Conservation (phyloP, 202 grass and related monocot genomes). For the Zoysia matrella region DNA sequence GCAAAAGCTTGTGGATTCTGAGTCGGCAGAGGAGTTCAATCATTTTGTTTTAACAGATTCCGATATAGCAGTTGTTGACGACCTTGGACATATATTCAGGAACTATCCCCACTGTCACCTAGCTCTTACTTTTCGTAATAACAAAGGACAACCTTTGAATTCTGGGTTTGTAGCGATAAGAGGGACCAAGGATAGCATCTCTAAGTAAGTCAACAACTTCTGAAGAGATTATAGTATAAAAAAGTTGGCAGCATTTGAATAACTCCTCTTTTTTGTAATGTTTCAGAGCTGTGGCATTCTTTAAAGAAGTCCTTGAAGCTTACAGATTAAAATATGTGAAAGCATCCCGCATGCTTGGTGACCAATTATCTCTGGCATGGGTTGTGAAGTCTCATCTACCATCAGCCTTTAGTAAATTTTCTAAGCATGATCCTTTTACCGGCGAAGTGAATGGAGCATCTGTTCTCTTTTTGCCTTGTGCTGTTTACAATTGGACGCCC, state of each 20-base stretch:
- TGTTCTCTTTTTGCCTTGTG: constrained; percentile 90
- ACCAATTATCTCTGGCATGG: constrained; percentile 85
- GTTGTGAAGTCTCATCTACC: constrained; percentile 78
- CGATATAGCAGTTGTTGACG: constrained; percentile 78
- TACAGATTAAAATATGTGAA: constrained; percentile 73
- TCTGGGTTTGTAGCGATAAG: too few species aligned
- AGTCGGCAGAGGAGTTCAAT: constrained; percentile 39
- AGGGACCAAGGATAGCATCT: too few species aligned
- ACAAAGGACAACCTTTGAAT: too few species aligned
- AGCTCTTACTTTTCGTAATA: too few species aligned
- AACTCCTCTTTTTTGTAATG: constrained; percentile 2
- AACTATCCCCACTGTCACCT: too few species aligned
- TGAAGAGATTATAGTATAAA: too few species aligned
- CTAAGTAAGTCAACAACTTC: too few species aligned
- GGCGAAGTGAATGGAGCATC: constrained; percentile 74
- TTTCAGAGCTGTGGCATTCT: constrained; percentile 71
- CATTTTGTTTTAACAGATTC: constrained; percentile 90
- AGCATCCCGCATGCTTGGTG: constrained; percentile 82
- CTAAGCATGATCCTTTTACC: constrained; percentile 69
- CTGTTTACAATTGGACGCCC: constrained; percentile 43
- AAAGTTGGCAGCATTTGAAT: constrained; percentile 26
- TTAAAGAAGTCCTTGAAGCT: constrained; percentile 72
- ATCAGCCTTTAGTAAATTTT: constrained; percentile 64
- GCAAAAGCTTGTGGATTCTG: constrained; percentile 54
- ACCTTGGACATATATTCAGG: constrained; percentile 4